These are phyloP conservation scores for Lentinus tigrinus DNA, from an alignment of 768 basidiomycete species.

Conservation along the genomic window DNA sequence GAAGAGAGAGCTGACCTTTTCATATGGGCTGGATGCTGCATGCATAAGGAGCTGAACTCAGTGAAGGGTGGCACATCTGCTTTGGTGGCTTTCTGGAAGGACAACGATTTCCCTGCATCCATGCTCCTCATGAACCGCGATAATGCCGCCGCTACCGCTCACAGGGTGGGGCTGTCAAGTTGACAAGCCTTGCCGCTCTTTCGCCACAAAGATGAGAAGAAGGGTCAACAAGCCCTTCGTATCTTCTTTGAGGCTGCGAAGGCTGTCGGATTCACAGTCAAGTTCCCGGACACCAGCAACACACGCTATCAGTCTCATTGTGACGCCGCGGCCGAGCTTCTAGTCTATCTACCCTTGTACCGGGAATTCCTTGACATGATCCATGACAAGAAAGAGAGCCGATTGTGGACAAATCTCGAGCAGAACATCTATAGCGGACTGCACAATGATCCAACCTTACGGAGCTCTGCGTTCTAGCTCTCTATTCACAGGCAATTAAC, in stretches of 20 bases:
- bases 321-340: constrained; percentile 27
- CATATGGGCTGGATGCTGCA: not conserved
- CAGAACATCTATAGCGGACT: constrained; percentile 15
- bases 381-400: constrained; percentile 26
- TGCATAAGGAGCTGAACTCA: not conserved
- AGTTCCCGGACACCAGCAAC: constrained; percentile 37
- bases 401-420: constrained; percentile 35
- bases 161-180: constrained; percentile 26
- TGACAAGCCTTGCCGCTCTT: constrained; percentile 28
- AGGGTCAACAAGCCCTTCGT: constrained; percentile 30
- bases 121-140: not conserved
- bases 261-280: constrained; percentile 10
- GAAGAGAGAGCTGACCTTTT: not conserved
- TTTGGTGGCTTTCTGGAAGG: not conserved
- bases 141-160: not conserved
- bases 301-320: constrained; percentile 33
- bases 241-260: constrained; percentile 20
- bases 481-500: not conserved
- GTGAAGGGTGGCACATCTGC: not conserved
- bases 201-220: constrained; percentile 35
- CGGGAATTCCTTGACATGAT: constrained; percentile 27
- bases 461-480: constrained; percentile 5
- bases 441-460: constrained; percentile 16
- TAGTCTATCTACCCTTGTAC: constrained; percentile 29
- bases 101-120: not conserved